Evolutionary conservation across 495 filamentous ascomycete genomes (phyloP).

Genomic region (Friedmanniomyces simplex): DNA sequence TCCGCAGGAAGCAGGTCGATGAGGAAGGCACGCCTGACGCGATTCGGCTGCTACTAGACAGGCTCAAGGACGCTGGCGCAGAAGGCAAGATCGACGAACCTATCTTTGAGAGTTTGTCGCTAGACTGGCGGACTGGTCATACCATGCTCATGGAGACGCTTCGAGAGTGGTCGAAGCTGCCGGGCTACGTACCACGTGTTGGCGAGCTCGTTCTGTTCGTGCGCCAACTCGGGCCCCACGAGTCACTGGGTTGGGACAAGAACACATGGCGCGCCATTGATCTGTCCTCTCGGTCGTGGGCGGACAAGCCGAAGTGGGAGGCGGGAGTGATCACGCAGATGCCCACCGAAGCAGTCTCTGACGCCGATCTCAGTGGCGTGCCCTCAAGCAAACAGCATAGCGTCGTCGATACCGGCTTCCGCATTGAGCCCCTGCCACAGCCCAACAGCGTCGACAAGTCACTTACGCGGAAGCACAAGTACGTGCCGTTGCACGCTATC

Average conservation of each 20-base stretch:
- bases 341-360: constrained; percentile 30
- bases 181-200: constrained; percentile 43
- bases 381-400: constrained; percentile 30
- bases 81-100: constrained; percentile 32
- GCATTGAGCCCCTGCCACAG: constrained; percentile 46
- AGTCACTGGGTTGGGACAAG: constrained; percentile 26
- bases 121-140: constrained; percentile 46
- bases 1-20: constrained; percentile 25
- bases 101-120: constrained; percentile 39
- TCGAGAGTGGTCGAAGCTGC: constrained; percentile 30
- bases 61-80: constrained; percentile 32
- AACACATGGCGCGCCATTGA: constrained; percentile 29
- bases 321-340: constrained; percentile 46
- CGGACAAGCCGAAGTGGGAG: constrained; percentile 41
- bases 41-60: constrained; percentile 38
- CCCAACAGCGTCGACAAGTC: constrained; percentile 38
- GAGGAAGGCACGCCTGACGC: constrained; percentile 45
- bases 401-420: constrained; percentile 47
- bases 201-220: constrained; percentile 52
- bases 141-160: constrained; percentile 28
- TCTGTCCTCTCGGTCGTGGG: constrained; percentile 21
- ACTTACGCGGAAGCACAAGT: constrained; percentile 42
- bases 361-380: constrained; percentile 37
- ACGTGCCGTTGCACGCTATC: constrained; percentile 44
- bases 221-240: constrained; percentile 24